Percentiles rank a stretch among this genome's conserved stretches.
These are phyloP conservation scores for Rutstroemia sp. DNA, from an alignment of 2,329 filamentous ascomycete species.

Conservation along the genomic window DNA sequence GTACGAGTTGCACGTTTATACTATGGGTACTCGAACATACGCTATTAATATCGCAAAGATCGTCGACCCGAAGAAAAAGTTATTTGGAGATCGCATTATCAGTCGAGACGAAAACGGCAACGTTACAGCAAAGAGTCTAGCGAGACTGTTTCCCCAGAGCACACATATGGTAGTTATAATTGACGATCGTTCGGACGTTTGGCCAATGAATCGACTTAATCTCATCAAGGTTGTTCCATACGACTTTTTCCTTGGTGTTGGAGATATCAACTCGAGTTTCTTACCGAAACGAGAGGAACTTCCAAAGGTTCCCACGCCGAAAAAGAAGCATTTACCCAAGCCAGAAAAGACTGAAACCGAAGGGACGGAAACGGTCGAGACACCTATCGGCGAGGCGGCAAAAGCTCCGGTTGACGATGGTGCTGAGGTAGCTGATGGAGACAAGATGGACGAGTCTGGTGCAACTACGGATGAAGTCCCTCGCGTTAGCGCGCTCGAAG, in stretches of 20 bases:
- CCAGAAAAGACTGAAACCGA: constrained; percentile 4
- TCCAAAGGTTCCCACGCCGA: constrained; percentile 19
- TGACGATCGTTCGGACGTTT: constrained; percentile 93
- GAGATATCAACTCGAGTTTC: constrained; percentile 98
- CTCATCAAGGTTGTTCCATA: constrained; percentile 92
- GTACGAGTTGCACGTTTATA: constrained; percentile 97
- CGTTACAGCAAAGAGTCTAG: constrained; percentile 81
- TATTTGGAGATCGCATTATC: constrained; percentile 91
- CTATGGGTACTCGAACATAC: constrained; percentile 97
- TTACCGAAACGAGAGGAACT: constrained; percentile 68
- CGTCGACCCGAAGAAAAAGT: constrained; percentile 79
- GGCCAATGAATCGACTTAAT: constrained; percentile 83
- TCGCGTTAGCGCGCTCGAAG: constrained; percentile 50
- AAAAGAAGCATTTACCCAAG: constrained; percentile 17
- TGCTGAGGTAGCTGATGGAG: not conserved
- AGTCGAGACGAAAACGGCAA: constrained; percentile 96
- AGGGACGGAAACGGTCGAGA: constrained; percentile 8
- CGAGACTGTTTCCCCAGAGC: constrained; percentile 88
- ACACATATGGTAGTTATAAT: constrained; percentile 99
- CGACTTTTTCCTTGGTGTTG: constrained; percentile 96
- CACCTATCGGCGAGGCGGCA: not conserved
- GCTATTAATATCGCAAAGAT: constrained; percentile 86
- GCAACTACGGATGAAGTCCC: constrained; percentile 7
- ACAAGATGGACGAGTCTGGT: constrained; percentile 5
- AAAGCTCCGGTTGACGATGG: constrained; percentile 1